Evolutionary conservation across 495 filamentous ascomycete species (phyloP).

Genomic region (Xylaria castorea): DNA sequence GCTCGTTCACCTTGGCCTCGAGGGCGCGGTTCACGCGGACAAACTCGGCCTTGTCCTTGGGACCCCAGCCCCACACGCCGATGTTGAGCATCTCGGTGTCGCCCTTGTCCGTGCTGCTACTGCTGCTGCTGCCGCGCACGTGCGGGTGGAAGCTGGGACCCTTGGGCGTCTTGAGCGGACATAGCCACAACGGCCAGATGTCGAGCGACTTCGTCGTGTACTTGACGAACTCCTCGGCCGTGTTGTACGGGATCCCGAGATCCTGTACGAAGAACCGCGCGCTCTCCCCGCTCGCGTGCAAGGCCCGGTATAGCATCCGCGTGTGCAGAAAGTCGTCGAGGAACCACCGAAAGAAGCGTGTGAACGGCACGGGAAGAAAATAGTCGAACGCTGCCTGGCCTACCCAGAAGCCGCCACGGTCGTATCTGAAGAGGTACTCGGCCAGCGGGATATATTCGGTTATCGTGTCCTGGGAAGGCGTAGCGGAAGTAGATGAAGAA

Average conservation of each 20-base stretch:
- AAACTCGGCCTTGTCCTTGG: constrained; percentile 47
- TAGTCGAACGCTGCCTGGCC: constrained; percentile 61
- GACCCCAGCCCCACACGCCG: constrained; percentile 63
- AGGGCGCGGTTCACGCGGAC: constrained; percentile 67
- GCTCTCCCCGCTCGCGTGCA: constrained; percentile 62
- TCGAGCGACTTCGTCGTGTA: constrained; percentile 55
- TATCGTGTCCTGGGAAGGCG: constrained; percentile 11
- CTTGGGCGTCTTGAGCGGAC: constrained; percentile 55
- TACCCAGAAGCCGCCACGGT: constrained; percentile 67
- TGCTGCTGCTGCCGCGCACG: constrained; percentile 6
- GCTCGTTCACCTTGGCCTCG: constrained; percentile 66
- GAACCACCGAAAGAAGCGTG: constrained; percentile 59
- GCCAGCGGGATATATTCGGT: constrained; percentile 58
- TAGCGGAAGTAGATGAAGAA: constrained; percentile 22
- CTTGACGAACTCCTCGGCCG: constrained; percentile 58
- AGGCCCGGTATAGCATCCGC: constrained; percentile 66
- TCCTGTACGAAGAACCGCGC: constrained; percentile 64
- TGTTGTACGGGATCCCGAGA: constrained; percentile 60
- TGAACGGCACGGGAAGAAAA: constrained; percentile 62
- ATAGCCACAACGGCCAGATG: constrained; percentile 68
- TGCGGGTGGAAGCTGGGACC: constrained; percentile 57
- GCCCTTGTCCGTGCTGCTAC: constrained; percentile 1
- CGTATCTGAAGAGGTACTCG: constrained; percentile 66
- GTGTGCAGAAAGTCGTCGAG: constrained; percentile 71
- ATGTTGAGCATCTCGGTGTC: constrained; percentile 58